Conservation (phyloP, 1,139 yeast species). For the Debaryomyces robertsiae region DNA sequence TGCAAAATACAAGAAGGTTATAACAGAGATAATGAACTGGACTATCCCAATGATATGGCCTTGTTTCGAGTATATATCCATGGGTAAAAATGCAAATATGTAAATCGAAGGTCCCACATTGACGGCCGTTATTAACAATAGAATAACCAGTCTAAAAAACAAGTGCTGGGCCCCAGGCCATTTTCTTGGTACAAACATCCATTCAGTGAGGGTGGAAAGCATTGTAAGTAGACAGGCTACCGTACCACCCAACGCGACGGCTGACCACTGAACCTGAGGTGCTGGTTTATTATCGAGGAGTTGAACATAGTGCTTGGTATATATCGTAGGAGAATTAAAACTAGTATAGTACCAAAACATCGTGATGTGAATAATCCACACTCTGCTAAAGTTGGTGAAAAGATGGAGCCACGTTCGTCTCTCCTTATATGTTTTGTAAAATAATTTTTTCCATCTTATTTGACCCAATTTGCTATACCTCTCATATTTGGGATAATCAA, state of each 20-base stretch:
- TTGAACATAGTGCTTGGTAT: slow-evolving; percentile 62
- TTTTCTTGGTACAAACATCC: slow-evolving; percentile 63
- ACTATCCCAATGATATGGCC: slow-evolving; percentile 57
- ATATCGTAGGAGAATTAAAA: slow-evolving; percentile 56
- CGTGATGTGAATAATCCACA: slow-evolving; percentile 62
- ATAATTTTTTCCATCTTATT: slow-evolving; percentile 63
- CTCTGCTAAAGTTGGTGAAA: slow-evolving; percentile 57
- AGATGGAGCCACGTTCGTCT: slow-evolving; percentile 62
- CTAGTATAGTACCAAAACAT: slow-evolving; percentile 62
- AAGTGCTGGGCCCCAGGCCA: slow-evolving; percentile 69
- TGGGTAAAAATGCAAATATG: slow-evolving; percentile 54
- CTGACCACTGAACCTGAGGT: slow-evolving; percentile 59
- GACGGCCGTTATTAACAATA: slow-evolving; percentile 45
- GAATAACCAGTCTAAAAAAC: slow-evolving; percentile 42
- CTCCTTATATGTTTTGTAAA: slow-evolving; percentile 74
- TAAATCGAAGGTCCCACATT: slow-evolving; percentile 67
- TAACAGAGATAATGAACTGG: slow-evolving; percentile 62
- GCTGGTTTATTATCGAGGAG: slow-evolving; percentile 65
- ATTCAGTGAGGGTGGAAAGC: slow-evolving; percentile 63
- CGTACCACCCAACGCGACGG: slow-evolving; percentile 72
- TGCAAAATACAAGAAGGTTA: slow-evolving; percentile 63
- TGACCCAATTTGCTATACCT: slow-evolving; percentile 52
- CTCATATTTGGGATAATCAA: slow-evolving; percentile 43
- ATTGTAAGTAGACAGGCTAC: slow-evolving; percentile 67
- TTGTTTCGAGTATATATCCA: slow-evolving; percentile 48